Evolutionary conservation across 257 asterid genomes (phyloP), one percentile per base, ranked within the genome.

Genomic region (Solanum dulcamara): DNA sequence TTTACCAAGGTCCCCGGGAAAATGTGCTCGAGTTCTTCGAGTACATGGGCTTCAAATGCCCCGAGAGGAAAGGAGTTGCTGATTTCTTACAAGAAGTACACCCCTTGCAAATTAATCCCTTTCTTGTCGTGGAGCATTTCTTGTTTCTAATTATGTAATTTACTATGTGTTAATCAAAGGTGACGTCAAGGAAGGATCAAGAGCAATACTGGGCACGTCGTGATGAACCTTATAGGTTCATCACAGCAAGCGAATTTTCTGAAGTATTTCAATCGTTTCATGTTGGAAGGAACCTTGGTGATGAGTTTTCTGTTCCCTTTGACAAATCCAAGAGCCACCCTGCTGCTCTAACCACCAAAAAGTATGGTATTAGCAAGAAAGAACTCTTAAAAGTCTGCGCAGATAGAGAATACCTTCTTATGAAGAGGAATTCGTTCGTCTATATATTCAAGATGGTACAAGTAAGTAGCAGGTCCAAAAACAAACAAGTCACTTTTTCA

Each of bases 81-180:
- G 99, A 96, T 84, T 96, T 94, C 85, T 85, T 96, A 79, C 99
- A 94, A 92, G 99, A 96, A 90, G 99, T 96, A 90, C 88, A 46
- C 55, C 42, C 81, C 71, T 48, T 20, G 28, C n/a, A 17, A 18
- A 24, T 6, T n/a, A 51, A 62, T 18, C 42, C 66, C 85, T 62
- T 81, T 77, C 42, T 10, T 7, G 62, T 77, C 40, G 2, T 15
- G 83, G 60, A 28, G 15, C 15, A 28, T 77, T 75, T 77, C 83
- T 74, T 55, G 60, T 35, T 80, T 72, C 30, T 53, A 67, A 80
- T 28, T 70, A 86, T 42, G 15, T 40, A 50, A 44, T 46, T 18
- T 38, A 85, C 10, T 46, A 64, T 17, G 70, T n/a, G 79, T 70
- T 83, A n/a, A 12, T 84, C 12, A 74, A 64, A 95, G 98, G 97